Base-by-base conservation (phyloP, 306 rosid genomes). In the Elaeagnus macrophylla region DNA sequence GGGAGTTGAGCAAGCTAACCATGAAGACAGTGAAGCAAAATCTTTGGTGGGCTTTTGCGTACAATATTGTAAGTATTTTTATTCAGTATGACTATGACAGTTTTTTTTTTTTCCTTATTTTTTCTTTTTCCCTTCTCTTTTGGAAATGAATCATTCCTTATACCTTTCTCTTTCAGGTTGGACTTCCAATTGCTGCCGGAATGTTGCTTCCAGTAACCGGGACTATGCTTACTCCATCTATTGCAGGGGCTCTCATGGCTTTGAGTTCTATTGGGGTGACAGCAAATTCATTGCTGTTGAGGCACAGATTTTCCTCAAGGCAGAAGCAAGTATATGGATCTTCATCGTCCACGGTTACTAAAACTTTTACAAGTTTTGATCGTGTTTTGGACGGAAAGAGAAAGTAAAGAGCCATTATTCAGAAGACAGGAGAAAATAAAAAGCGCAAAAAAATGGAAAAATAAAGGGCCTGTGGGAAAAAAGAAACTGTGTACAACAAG, bases 231-330 rank as follows among this genome's bases (percentile, higher is more conserved):
- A 90, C 91, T 64, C 97, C 97, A 48, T 90, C 95, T 50, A 90
- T 90, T 48, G 97, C 97, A 6, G 97, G 97, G 68, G 97, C 95
- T 15, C 85, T 90, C 42, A 83, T 90, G 97, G 95, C 94, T 32
- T 62, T 90, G 65, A 83, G 95, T 72, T 90, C 95, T 65, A 62
- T 86, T 41, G 95, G 95, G 37, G 97, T 90, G 65, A 83, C 81
- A 81, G 75, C 83, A 46, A 90, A 90, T 83, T 90, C 95, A 2
- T 74, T 90, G 53, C 76, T 83, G 65, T 62, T 90, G 67, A 86
- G 97, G 72, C 70, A 65, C 64, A 83, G 69, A 57, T 86, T 83
- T 68, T 76, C 94, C 45, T 62, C 74, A 41, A 70, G 70, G 74
- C 90, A 76, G 66, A 77, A 74, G 56, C 83, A 70, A 35, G 66